These are phyloP conservation scores for Rhodofomes roseus DNA, from an alignment of 1,284 basidiomycete species.

Conservation along the genomic window DNA sequence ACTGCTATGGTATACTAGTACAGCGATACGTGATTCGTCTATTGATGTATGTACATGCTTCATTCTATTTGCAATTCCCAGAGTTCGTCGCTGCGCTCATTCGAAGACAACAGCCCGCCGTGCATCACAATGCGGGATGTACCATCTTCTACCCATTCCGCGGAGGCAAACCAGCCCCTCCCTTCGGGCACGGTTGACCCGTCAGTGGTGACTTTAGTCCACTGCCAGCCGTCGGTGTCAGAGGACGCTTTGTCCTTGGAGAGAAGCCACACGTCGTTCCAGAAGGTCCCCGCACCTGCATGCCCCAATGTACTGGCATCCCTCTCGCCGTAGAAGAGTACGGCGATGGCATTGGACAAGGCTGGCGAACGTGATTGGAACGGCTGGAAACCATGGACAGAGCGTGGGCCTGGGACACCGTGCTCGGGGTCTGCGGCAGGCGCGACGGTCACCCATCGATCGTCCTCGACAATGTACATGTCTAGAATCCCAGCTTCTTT, in stretches of 20 bases:
- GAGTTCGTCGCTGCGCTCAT: slow-evolving; percentile 21
- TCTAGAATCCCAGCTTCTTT: slow-evolving; percentile 22
- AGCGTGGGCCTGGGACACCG: slow-evolving; percentile 24
- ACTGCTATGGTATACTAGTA: background rate
- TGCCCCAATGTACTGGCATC: slow-evolving; percentile 30
- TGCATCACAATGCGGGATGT: slow-evolving; percentile 18
- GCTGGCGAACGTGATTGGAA: slow-evolving; percentile 14
- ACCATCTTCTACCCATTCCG: slow-evolving; percentile 16
- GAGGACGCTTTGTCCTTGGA: slow-evolving; percentile 8
- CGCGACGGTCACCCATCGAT: slow-evolving; percentile 22
- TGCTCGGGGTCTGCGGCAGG: slow-evolving; percentile 17
- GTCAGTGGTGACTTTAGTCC: slow-evolving; percentile 12
- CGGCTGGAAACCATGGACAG: slow-evolving; percentile 24
- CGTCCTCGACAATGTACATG: slow-evolving; percentile 22
- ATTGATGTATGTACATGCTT: slow-evolving; percentile 1
- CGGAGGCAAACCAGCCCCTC: slow-evolving; percentile 22
- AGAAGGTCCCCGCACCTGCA: slow-evolving; percentile 30
- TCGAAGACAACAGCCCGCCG: slow-evolving; percentile 21
- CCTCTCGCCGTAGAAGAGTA: slow-evolving; percentile 31
- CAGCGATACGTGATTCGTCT: background rate
- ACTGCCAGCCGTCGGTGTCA: slow-evolving; percentile 15
- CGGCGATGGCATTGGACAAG: slow-evolving; percentile 18
- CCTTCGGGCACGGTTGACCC: slow-evolving; percentile 13
- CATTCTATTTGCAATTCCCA: slow-evolving; percentile 22
- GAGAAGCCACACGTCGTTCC: slow-evolving; percentile 31